A percentile compares a stretch with the other conserved stretches of the same genome.
Conservation (phyloP, 1,284 basidiomycete genomes). For the Cryptococcus sp. region DNA sequence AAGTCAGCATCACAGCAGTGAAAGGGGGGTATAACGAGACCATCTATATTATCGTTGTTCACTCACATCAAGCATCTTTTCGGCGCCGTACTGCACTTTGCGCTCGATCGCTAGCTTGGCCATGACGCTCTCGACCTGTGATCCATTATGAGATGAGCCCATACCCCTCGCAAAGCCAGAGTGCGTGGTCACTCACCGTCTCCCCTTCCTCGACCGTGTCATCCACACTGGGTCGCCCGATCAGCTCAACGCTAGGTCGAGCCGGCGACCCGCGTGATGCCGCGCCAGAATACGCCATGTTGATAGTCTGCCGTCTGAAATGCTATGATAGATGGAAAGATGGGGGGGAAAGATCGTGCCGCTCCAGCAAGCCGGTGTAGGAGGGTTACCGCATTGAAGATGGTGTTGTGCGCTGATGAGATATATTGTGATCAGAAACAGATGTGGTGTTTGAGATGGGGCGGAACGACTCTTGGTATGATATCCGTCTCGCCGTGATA, state of each 20-base stretch:
- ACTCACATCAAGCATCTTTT: conserved; percentile 58
- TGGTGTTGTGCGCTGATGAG: not conserved
- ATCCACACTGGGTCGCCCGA: not conserved
- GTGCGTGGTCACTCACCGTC: conserved; percentile 9
- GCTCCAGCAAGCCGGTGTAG: not conserved
- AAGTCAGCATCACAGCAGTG: too few relatives aligned
- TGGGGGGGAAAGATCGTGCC: not conserved
- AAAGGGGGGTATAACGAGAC: conserved; percentile 8
- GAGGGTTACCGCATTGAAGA: not conserved
- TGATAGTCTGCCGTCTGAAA: not conserved
- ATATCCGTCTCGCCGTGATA: not conserved
- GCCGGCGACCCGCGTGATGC: not conserved
- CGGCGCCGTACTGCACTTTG: conserved; percentile 59
- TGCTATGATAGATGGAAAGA: not conserved
- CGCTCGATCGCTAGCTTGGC: conserved; percentile 55
- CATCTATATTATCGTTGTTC: conserved; percentile 2
- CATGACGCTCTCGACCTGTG: conserved; percentile 53
- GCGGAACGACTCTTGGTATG: too few relatives aligned
- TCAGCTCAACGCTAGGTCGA: conserved; percentile 1
- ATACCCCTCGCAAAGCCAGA: too few relatives aligned
- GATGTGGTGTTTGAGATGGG: too few relatives aligned
- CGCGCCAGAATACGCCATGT: not conserved
- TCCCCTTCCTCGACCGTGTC: conserved; percentile 19
- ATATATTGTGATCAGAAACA: not conserved
- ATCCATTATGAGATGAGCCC: not conserved